Conservation (phyloP, 1,284 basidiomycete genomes). For the Golubevia sp. region DNA sequence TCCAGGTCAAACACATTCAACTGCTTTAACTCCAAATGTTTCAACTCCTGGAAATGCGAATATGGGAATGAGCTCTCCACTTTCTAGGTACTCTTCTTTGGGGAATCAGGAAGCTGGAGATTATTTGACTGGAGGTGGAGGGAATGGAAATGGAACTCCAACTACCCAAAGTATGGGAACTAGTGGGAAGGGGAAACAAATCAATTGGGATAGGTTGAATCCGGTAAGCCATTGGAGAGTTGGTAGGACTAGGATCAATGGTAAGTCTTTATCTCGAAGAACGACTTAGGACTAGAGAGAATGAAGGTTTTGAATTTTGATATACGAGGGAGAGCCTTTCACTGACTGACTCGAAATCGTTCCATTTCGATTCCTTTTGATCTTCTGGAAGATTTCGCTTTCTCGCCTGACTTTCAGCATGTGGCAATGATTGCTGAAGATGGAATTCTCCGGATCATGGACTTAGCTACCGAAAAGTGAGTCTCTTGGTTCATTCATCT, state of each 20-base stretch:
- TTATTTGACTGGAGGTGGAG: too few species aligned
- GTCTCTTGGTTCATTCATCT: too few species aligned
- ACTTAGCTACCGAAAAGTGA: slow-evolving; percentile 33
- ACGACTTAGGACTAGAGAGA: too few species aligned
- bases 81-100: too few species aligned
- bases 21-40: neutral
- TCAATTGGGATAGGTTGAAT: slow-evolving; percentile 29
- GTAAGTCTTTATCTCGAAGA: slow-evolving; percentile 2
- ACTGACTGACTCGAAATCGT: neutral
- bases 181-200: slow-evolving; percentile 26
- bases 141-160: too few species aligned
- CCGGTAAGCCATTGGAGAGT: slow-evolving; percentile 48
- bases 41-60: too few species aligned
- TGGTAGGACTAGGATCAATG: slow-evolving; percentile 6
- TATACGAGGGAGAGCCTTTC: too few species aligned
- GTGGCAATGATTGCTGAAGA: slow-evolving; percentile 46
- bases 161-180: too few species aligned
- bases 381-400: slow-evolving; percentile 41
- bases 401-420: slow-evolving; percentile 39
- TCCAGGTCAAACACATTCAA: slow-evolving; percentile 4
- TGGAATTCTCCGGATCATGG: slow-evolving; percentile 41
- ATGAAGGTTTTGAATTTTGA: too few species aligned
- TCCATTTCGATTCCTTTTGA: neutral
- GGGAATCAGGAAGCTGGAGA: too few species aligned
- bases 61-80: too few species aligned